Conservation (phyloP, 1,284 basidiomycete species). For the Violaceomyces palustris region DNA sequence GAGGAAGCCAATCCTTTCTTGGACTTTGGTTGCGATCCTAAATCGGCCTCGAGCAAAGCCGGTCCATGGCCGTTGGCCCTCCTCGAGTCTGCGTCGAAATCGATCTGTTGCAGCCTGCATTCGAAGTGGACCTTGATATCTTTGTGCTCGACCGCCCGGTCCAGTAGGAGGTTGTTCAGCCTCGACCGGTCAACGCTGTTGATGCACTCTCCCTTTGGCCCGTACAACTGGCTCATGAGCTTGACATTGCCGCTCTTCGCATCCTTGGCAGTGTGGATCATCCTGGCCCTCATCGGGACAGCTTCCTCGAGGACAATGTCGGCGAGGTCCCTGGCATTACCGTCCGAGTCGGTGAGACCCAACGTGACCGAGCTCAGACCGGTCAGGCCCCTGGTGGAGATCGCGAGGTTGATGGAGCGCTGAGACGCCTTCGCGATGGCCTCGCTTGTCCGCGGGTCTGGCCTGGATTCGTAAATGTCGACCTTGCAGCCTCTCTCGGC, state of each 20-base stretch:
- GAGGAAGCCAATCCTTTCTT: too few species aligned
- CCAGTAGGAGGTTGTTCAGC: conserved; percentile 78
- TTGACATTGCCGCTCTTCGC: conserved; percentile 17
- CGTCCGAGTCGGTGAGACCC: neutral
- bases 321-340: conserved; percentile 57
- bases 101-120: conserved; percentile 68
- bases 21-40: too few species aligned
- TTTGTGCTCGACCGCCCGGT: conserved; percentile 63
- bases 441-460: conserved; percentile 50
- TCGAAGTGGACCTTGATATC: conserved; percentile 71
- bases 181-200: conserved; percentile 86
- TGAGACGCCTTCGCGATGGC: conserved; percentile 18
- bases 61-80: too few species aligned
- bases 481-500: conserved; percentile 84
- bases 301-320: conserved; percentile 70
- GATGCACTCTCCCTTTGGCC: conserved; percentile 82
- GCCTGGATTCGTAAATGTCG: conserved; percentile 83
- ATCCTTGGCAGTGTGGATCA: conserved; percentile 71
- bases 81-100: conserved; percentile 63
- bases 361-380: conserved; percentile 68
- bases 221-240: conserved; percentile 65
- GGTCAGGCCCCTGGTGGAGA: conserved; percentile 84
- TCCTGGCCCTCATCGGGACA: conserved; percentile 90
- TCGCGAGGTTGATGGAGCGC: conserved; percentile 92
- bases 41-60: too few species aligned